Percentiles rank a stretch among this genome's conserved stretches.
phyloP scores from a whole-genome alignment of 192 early-diverging fungal species.

The Irineochytrium annulatum region DNA sequence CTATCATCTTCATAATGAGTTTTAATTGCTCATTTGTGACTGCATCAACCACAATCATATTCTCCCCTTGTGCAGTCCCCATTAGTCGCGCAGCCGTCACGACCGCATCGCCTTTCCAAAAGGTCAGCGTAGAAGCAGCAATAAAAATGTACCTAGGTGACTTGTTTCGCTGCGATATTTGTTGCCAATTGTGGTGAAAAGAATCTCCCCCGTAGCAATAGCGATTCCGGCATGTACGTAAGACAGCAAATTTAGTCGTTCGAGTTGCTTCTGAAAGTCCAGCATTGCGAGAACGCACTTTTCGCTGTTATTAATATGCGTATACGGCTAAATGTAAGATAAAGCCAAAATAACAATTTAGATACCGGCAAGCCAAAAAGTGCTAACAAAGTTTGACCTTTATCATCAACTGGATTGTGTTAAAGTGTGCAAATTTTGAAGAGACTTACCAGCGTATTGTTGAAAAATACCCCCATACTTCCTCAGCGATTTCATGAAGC shows the following conservation, averaged over 20 bases:
- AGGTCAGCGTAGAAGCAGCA: no score
- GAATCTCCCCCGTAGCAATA: neutral
- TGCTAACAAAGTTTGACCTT: neutral
- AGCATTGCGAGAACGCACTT: neutral
- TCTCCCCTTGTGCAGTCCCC: no score
- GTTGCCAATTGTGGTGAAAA: neutral
- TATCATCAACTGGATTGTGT: neutral
- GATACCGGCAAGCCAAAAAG: neutral
- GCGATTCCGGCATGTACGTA: neutral
- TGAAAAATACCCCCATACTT: neutral
- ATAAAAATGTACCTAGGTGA: neutral
- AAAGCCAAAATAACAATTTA: no score
- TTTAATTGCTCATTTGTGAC: no score
- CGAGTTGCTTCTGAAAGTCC: neutral
- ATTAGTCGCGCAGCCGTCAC: neutral
- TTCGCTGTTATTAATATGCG: neutral
- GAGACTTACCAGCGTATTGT: neutral
- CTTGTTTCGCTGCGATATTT: neutral
- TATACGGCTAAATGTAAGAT: no score
- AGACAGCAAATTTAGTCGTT: no score
- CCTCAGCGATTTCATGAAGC: no score
- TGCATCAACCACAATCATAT: no score
- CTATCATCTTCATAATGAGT: no score
- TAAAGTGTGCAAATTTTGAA: neutral
- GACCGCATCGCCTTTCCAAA: slow-evolving; percentile 2